Evolutionary conservation across 176 grass and related monocot species (phyloP).

Genomic region (Leersia perrieri): DNA sequence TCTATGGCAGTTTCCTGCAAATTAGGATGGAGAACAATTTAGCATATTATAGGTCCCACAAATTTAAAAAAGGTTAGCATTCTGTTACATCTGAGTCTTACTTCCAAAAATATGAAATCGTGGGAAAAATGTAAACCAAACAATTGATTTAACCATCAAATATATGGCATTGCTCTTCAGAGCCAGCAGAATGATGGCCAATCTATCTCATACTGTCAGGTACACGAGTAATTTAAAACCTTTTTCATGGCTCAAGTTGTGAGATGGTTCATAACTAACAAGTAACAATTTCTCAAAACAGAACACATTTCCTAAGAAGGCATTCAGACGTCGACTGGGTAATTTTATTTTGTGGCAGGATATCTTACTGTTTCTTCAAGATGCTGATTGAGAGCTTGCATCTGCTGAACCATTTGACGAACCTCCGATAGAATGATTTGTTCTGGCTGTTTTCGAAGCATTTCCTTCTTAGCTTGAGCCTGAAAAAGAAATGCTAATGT

Average conservation of each 20-base stretch:
- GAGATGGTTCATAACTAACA: not conserved
- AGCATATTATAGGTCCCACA: not conserved
- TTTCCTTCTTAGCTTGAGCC: slow-evolving; percentile 69
- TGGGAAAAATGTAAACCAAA: not conserved
- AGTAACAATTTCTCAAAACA: not conserved
- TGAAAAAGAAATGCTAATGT: slow-evolving; percentile 26
- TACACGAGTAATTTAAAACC: not conserved
- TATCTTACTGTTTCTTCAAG: slow-evolving; percentile 88
- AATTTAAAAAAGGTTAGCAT: not conserved
- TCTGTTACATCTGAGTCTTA: slow-evolving; percentile 9
- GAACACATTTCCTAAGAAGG: slow-evolving; percentile 22
- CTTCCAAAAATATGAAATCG: not conserved
- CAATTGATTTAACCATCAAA: slow-evolving; percentile 1
- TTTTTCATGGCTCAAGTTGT: not conserved
- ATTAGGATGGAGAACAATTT: slow-evolving; percentile 18
- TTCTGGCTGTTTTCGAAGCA: slow-evolving; percentile 57
- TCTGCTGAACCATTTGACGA: slow-evolving; percentile 83
- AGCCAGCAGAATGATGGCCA: not conserved
- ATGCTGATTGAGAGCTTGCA: slow-evolving; percentile 80
- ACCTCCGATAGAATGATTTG: slow-evolving; percentile 80
- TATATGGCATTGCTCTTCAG: not conserved
- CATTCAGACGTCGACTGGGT: not conserved
- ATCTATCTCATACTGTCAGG: not conserved
- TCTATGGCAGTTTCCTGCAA: slow-evolving; percentile 83
- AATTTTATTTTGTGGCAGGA: not conserved